phyloP scores from a whole-genome alignment of 768 basidiomycete species.

The Rhodotorula taiwanensis region DNA sequence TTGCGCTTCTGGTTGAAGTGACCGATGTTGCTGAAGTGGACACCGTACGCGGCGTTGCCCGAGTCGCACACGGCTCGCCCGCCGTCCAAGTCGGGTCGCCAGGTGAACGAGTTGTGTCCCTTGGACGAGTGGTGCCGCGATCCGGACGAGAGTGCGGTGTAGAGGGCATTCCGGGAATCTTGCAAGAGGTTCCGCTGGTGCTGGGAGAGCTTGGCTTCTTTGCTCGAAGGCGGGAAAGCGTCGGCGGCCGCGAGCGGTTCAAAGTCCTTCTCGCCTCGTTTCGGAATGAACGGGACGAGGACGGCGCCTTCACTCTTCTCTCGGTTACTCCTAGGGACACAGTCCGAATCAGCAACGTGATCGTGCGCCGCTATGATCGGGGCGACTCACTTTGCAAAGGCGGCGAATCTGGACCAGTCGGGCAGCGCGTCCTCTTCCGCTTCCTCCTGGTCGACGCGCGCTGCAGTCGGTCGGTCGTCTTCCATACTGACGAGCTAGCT shows the following conservation, averaged over 20 bases:
- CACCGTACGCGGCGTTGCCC: constrained; percentile 55
- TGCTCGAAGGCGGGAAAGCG: constrained; percentile 16
- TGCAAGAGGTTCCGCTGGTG: constrained; percentile 72
- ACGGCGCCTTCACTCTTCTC: constrained; percentile 2
- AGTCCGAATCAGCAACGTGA: background rate
- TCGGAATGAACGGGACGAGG: constrained; percentile 55
- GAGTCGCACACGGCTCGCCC: constrained; percentile 28
- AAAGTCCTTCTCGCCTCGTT: constrained; percentile 95
- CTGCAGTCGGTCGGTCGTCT: constrained; percentile 29
- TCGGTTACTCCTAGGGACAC: too few relatives aligned
- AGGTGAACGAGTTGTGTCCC: constrained; percentile 67
- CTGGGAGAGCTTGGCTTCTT: constrained; percentile 38
- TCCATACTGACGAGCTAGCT: constrained; percentile 1
- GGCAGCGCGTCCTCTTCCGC: constrained; percentile 38
- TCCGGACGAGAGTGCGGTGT: constrained; percentile 56
- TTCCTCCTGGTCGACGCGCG: constrained; percentile 29
- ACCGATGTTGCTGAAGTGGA: constrained; percentile 73
- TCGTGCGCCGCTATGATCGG: too few relatives aligned
- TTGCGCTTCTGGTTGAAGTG: constrained; percentile 53
- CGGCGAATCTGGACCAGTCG: constrained; percentile 37
- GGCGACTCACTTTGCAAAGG: constrained; percentile 33
- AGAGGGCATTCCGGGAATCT: constrained; percentile 74
- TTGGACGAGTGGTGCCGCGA: constrained; percentile 34
- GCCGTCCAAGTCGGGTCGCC: constrained; percentile 54
- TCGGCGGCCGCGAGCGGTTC: constrained; percentile 55